Base-by-base conservation (phyloP, 495 filamentous ascomycete genomes). In the Aspergillus haitiensis region DNA sequence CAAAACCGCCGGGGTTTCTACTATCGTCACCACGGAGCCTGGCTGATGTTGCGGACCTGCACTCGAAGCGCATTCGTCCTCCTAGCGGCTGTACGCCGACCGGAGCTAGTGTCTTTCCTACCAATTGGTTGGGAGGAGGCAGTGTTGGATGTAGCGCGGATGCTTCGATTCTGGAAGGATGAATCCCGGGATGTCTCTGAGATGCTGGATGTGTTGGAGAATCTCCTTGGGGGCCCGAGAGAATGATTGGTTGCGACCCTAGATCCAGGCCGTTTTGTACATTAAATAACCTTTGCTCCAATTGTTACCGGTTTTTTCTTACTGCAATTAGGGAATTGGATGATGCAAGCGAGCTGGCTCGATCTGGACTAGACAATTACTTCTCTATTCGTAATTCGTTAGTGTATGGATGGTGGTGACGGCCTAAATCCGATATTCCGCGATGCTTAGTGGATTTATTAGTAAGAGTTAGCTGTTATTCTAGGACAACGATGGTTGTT, bases 21-120 rank as follows among this genome's bases (percentile, higher is more conserved):
- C 11, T 72, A 76, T 44, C 71, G 72, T 8, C 75, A 78, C 61
- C 75, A 78, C 51, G 75, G 75, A n/a, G 69, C 72, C 16, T 76
- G 72, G 73, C 53, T 75, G 12, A 76, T 78, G 75, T 46, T 78
- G 11, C 71, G 72, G 6, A 67, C 72, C 5, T 74, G 72, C 48
- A 67, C 72, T 5, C 51, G 72, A 34, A 74, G 72, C 36, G 72
- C 68, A 0, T 52, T 71, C 6, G 64, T 72, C 11, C 45, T 74
- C 3, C 37, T 72, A 27, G 71, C 62, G 36, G 64, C 57, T 10
- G 33, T n/a, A 7, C 51, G 49, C 1, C 7, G 47, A 37, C 15
- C 11, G 6, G 61, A 68, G 27, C 58, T 64, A 15, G 44, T 7
- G 2, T 18, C 21, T 2, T 54, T 64, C 18, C n/a, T 67, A 8